Conservation (phyloP, 2,329 filamentous ascomycete genomes). For the Cladosporium austrohemisphaericum region DNA sequence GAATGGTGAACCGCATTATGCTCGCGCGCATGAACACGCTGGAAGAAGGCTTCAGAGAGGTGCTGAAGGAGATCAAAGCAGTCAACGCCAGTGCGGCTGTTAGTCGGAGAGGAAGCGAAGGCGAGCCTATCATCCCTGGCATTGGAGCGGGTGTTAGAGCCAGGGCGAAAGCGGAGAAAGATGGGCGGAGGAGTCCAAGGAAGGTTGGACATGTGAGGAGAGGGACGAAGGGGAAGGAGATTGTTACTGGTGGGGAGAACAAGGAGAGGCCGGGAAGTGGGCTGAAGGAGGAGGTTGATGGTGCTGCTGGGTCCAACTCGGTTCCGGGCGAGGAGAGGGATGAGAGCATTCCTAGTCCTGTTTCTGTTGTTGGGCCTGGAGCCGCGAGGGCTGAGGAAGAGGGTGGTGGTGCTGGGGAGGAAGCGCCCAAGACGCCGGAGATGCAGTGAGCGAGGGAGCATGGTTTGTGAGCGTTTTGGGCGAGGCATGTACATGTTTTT, state of each 20-base stretch:
- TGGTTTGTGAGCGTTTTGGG: too few species aligned
- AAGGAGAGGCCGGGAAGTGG: conserved; percentile 14
- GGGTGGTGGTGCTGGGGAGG: not conserved
- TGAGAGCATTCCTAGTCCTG: not conserved
- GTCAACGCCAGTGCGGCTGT: not conserved
- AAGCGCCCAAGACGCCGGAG: too few species aligned
- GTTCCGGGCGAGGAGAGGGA: conserved; percentile 9
- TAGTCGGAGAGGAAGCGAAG: conserved; percentile 27
- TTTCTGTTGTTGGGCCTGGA: conserved; percentile 12
- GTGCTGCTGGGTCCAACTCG: conserved; percentile 8
- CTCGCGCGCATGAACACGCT: conserved; percentile 88
- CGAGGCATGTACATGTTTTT: too few species aligned
- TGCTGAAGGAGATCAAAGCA: conserved; percentile 34
- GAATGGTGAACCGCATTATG: conserved; percentile 75
- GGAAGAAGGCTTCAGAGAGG: conserved; percentile 84
- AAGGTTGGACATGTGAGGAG: conserved; percentile 22
- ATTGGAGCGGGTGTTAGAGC: conserved; percentile 4
- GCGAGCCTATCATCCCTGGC: too few species aligned
- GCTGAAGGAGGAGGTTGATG: conserved; percentile 10
- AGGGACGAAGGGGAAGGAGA: conserved; percentile 22
- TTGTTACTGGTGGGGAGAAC: too few species aligned
- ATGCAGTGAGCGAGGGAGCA: too few species aligned
- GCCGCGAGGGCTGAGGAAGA: conserved; percentile 13
- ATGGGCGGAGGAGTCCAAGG: conserved; percentile 26
- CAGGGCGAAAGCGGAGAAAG: conserved; percentile 1